Conservation (phyloP, 1,139 yeast genomes). For the Geotrichum citri-aurantii region DNA sequence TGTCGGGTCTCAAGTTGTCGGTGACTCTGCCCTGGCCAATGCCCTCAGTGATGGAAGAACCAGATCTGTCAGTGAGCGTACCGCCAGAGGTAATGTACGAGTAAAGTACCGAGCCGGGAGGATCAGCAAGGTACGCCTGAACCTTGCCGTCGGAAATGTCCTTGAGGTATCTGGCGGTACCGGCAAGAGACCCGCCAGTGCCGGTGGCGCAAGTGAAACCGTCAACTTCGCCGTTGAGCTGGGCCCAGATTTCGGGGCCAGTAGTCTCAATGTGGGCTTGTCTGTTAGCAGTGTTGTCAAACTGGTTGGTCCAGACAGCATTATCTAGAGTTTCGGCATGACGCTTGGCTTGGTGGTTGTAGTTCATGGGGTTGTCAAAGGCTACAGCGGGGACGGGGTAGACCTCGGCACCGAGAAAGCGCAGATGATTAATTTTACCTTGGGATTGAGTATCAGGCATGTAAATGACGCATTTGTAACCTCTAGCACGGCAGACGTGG, state of each 20-base stretch:
- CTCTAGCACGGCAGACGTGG: conserved; percentile 77
- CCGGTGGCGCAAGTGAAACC: conserved; percentile 89
- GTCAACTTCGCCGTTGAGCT: conserved; percentile 70
- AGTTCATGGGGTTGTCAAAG: conserved; percentile 70
- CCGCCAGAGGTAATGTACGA: conserved; percentile 68
- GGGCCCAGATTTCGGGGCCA: conserved; percentile 93
- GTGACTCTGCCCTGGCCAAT: conserved; percentile 94
- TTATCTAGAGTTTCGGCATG: conserved; percentile 70
- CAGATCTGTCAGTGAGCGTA: conserved; percentile 55
- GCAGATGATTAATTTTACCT: conserved; percentile 65
- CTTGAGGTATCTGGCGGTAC: conserved; percentile 69
- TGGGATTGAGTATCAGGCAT: conserved; percentile 88
- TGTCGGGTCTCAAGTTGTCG: conserved; percentile 66
- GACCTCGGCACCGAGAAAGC: conserved; percentile 76
- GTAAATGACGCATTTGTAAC: conserved; percentile 77
- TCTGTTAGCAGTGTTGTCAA: conserved; percentile 80
- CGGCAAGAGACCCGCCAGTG: conserved; percentile 89
- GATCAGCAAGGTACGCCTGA: conserved; percentile 73
- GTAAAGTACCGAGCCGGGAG: conserved; percentile 85
- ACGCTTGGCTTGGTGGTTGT: conserved; percentile 77
- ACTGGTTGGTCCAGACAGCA: conserved; percentile 90
- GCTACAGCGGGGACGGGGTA: conserved; percentile 90
- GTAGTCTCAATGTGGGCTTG: conserved; percentile 88
- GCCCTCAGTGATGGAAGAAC: conserved; percentile 89
- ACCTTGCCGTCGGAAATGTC: conserved; percentile 53